phyloP scores from a whole-genome alignment of 495 filamentous ascomycete genomes.

The Penicillium bialowiezense region DNA sequence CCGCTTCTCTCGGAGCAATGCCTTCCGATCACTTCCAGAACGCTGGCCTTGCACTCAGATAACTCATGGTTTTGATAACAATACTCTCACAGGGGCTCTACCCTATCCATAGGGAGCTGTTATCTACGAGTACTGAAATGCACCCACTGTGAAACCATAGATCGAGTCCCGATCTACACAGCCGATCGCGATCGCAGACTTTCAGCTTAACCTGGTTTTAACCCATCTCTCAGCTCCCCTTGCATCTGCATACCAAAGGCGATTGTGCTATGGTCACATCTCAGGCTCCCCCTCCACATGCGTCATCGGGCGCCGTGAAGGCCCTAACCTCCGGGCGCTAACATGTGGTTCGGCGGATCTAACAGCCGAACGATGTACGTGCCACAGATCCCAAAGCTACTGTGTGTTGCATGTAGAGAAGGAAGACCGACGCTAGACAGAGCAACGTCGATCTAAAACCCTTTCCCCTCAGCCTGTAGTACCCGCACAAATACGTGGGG shows the following conservation, averaged over 20 bases:
- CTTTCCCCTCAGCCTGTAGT: not conserved
- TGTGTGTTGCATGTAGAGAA: too few relatives aligned
- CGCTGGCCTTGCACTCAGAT: too few relatives aligned
- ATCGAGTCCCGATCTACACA: constrained; percentile 19
- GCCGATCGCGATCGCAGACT: constrained; percentile 19
- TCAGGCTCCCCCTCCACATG: constrained; percentile 20
- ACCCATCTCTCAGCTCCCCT: constrained; percentile 19
- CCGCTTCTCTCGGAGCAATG: constrained; percentile 3
- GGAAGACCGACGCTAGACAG: not conserved
- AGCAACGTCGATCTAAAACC: not conserved
- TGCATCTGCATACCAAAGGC: constrained; percentile 20
- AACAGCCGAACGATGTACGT: constrained; percentile 10
- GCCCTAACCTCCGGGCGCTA: constrained; percentile 8
- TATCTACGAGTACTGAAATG: too few relatives aligned
- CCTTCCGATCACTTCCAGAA: not conserved
- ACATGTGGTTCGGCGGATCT: constrained; percentile 17
- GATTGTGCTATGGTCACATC: constrained; percentile 8
- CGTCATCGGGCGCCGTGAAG: constrained; percentile 22
- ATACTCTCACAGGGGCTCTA: too few relatives aligned
- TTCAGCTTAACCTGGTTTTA: constrained; percentile 16
- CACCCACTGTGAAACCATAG: constrained; percentile 9
- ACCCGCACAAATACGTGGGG: not conserved
- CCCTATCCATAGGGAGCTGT: too few relatives aligned
- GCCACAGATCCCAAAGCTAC: constrained; percentile 7
- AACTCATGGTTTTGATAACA: too few relatives aligned